Evolutionary conservation across 2,329 filamentous ascomycete species (phyloP), one percentile per base, ranked within the genome.

Genomic region (Diplodia seriata): DNA sequence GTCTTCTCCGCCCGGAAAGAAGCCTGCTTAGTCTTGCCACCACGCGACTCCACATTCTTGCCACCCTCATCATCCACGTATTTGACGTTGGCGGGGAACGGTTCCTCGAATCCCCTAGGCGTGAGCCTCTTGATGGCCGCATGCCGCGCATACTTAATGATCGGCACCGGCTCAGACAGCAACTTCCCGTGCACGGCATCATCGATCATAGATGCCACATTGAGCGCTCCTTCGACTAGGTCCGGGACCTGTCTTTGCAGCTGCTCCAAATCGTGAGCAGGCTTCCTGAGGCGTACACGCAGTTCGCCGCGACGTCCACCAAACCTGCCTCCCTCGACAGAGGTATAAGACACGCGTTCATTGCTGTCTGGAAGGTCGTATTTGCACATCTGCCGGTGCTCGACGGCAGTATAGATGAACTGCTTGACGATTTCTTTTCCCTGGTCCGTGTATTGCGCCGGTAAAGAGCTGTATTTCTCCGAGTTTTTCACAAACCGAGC

Each of bases 321-420:
- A n/a, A 78, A 8, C 47, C 75, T 75, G 23, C 76, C 75, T 8
- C 71, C 73, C 51, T 77, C 75, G n/a, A 70, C 55, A 2, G 73
- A 38, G 9, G 73, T 50, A 57, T 73, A 68, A 72, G 74, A 5
- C 69, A 67, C 23, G 73, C 26, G 18, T 29, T 66, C 68, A 8
- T 68, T 69, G 5, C 71, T 51, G 12, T 54, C 51, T 11, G 49
- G 36, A 23, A 74, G 66, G 4, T 61, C 55, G 1, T 73, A 73
- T 4, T 36, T 63, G 26, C 75, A 69, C 23, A 68, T 70, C 59
- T 79, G 75, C 3, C 72, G 69, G 55, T 77, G 74, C 47, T 73
- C 72, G 3, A 78, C 71, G 20, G 74, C 74, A 1, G 73, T 72
- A 66, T 77, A 77, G 51, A 76, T 66, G 40, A 75, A 79, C 11